Base-by-base conservation (phyloP, 805 yeast species). In the Candida ovalis region DNA sequence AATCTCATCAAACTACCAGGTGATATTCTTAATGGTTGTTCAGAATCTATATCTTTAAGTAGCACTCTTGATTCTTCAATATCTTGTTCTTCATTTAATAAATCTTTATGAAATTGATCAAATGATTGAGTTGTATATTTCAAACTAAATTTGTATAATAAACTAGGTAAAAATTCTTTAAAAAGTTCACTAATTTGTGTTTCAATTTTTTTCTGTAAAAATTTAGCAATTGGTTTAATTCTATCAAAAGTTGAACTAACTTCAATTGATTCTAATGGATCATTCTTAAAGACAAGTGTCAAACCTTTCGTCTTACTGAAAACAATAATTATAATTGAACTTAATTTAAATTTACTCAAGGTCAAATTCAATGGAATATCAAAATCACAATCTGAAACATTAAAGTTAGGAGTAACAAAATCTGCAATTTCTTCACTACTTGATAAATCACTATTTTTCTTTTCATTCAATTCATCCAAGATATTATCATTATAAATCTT, bases 221-320 rank as follows among this genome's bases (percentile, higher is more conserved):
- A 86, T 49, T 81, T 77, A n/a, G 95, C 94, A 57, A 89, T 79
- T 1, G 90, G 90, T 44, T 85, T 86, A 40, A 89, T 85, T 37
- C 82, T 80, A 67, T 89, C 96, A 66, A 89, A 89, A n/a, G 96
- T 84, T 4, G 95, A 86, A 52, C 83, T 80, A 13, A 89, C 95
- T 57, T 81, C 82, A 52, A 89, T 88, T 19, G 83, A 78, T 56
- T 88, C 96, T 47, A 89, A 72, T 0, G 96, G 96, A 65, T 89
- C 96, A 65, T 89, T 89, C 57, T 91, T 78, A 69, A 89, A 89
- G 27, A 89, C 96, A 37, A 89, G 70, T 0, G 96, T 89, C 48
- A 89, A 74, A 1, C 96, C 96, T 60, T 88, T 88, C 3, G 86
- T 75, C 58, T 86, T 84, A 25, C 86, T 80, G 63, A 86, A 89